Evolutionary conservation across 306 rosid species (phyloP).

Genomic region (Clitoria ternatea): DNA sequence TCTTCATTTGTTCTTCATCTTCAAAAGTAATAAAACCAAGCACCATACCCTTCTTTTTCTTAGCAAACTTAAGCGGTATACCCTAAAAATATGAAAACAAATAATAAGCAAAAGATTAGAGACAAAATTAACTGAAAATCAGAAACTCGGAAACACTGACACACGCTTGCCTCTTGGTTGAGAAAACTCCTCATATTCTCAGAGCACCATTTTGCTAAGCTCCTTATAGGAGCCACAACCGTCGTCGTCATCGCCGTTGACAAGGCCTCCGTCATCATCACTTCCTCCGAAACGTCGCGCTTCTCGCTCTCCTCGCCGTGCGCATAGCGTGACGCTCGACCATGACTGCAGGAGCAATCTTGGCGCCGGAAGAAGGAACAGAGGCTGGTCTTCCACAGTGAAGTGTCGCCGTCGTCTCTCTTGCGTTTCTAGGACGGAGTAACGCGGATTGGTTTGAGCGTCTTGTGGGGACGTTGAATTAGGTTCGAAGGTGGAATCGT

Average conservation of each 20-base stretch:
- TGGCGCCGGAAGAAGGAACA: slow-evolving; percentile 82
- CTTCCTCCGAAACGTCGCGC: slow-evolving; percentile 20
- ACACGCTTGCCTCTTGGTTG: slow-evolving; percentile 48
- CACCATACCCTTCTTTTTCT: slow-evolving; percentile 87
- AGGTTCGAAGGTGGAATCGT: slow-evolving; percentile 23
- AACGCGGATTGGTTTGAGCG: slow-evolving; percentile 7
- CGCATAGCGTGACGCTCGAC: slow-evolving; percentile 63
- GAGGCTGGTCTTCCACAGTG: slow-evolving; percentile 85
- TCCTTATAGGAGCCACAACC: slow-evolving; percentile 8
- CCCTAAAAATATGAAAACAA: slow-evolving; percentile 43
- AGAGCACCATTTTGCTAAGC: slow-evolving; percentile 68
- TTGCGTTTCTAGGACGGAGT: slow-evolving; percentile 57
- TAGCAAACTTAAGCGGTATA: slow-evolving; percentile 56
- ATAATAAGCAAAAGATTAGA: too few relatives aligned
- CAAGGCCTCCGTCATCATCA: slow-evolving; percentile 76
- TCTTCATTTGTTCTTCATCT: slow-evolving; percentile 61
- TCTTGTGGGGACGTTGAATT: neutral
- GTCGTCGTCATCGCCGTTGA: slow-evolving; percentile 41
- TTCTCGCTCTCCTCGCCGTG: slow-evolving; percentile 61
- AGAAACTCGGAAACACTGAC: neutral
- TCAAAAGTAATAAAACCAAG: slow-evolving; percentile 70
- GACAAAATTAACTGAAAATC: neutral
- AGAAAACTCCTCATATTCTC: slow-evolving; percentile 56
- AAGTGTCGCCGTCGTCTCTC: slow-evolving; percentile 45
- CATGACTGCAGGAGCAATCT: slow-evolving; percentile 66